phyloP scores from a whole-genome alignment of 768 basidiomycete species.

The Infundibulicybe gibba region DNA sequence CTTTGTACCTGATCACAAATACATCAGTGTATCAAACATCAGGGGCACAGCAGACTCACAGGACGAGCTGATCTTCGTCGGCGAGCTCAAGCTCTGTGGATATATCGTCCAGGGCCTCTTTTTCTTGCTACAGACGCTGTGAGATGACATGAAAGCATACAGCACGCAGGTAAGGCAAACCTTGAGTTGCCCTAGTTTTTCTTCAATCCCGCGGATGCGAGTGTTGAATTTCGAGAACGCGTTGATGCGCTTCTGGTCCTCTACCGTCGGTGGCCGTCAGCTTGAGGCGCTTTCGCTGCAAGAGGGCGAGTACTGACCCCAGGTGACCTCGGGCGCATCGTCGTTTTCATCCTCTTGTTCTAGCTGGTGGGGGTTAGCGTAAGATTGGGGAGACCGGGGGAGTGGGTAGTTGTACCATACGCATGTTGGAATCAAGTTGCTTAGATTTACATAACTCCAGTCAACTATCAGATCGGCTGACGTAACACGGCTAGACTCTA shows the following conservation, averaged over 20 bases:
- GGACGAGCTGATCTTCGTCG: slow-evolving; percentile 76
- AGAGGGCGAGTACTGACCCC: slow-evolving; percentile 49
- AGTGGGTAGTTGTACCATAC: no score
- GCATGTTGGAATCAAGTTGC: no score
- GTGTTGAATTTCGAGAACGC: slow-evolving; percentile 89
- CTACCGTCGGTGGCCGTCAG: slow-evolving; percentile 25
- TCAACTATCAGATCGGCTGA: no score
- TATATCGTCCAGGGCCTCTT: slow-evolving; percentile 91
- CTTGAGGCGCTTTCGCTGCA: background rate
- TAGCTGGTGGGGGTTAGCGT: slow-evolving; percentile 37
- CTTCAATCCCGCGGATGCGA: slow-evolving; percentile 67
- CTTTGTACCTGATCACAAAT: slow-evolving; percentile 65
- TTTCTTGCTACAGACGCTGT: slow-evolving; percentile 71
- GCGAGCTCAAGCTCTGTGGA: slow-evolving; percentile 83
- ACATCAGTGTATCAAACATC: background rate
- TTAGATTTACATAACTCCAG: no score
- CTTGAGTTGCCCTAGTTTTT: slow-evolving; percentile 69
- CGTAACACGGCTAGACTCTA: no score
- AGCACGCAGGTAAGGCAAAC: slow-evolving; percentile 31
- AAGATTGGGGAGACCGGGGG: no score
- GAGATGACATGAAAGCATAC: slow-evolving; percentile 4
- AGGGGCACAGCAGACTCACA: slow-evolving; percentile 44
- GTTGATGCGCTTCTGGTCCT: slow-evolving; percentile 90
- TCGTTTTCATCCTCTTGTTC: slow-evolving; percentile 75
- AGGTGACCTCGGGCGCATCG: slow-evolving; percentile 75